Conservation (phyloP, 148 eudicot species). For the Chenopodium berlandieri region DNA sequence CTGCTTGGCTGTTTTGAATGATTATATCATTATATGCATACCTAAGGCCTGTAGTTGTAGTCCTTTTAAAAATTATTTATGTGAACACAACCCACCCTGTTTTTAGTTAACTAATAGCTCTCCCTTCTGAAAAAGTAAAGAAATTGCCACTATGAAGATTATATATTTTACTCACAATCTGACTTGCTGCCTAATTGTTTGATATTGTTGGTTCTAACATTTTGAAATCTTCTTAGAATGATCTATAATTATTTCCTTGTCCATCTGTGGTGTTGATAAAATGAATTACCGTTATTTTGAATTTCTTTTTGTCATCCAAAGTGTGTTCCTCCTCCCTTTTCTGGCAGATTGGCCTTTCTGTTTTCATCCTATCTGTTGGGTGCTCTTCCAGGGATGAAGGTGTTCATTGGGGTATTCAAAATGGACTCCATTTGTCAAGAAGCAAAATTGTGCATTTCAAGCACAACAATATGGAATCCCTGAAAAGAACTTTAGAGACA, state of each 20-base stretch:
- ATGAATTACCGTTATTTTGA: neutral
- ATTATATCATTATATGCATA: neutral
- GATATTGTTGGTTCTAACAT: neutral
- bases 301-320: neutral
- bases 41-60: neutral
- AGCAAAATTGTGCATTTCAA: conserved; percentile 90
- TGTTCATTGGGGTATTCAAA: conserved; percentile 98
- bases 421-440: conserved; percentile 90
- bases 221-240: neutral
- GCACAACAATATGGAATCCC: conserved; percentile 87
- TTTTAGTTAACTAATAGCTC: neutral
- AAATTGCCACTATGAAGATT: too few species aligned
- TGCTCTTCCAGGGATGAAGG: conserved; percentile 77
- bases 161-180: neutral
- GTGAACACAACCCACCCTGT: neutral
- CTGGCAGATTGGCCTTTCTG: neutral
- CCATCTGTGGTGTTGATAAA: neutral
- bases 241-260: neutral
- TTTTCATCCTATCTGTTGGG: neutral
- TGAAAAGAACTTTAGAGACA: conserved; percentile 62
- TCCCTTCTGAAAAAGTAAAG: neutral
- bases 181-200: neutral
- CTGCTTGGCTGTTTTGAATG: neutral
- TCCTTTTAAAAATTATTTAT: too few species aligned
- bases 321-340: neutral